Conservation (phyloP, 2,329 filamentous ascomycete genomes). For the Bertia moriformis region DNA sequence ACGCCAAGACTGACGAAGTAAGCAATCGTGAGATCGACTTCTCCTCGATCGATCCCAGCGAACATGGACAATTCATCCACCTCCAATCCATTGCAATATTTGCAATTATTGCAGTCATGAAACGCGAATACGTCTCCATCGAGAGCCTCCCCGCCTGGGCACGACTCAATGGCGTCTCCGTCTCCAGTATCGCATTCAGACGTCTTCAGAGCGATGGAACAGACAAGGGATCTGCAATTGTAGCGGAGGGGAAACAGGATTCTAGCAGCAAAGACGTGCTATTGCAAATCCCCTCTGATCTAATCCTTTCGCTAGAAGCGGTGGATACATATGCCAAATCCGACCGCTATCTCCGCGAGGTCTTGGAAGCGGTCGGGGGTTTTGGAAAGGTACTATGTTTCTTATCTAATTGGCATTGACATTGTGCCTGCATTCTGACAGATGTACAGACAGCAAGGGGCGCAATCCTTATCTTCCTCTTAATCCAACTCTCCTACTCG, state of each 20-base stretch:
- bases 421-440: neutral
- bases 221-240: constrained; percentile 23
- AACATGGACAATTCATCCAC: too few relatives aligned
- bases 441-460: constrained; percentile 38
- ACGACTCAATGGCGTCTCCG: constrained; percentile 32
- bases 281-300: constrained; percentile 3
- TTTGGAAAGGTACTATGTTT: constrained; percentile 23
- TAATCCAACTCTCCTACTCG: constrained; percentile 38
- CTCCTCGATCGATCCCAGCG: too few relatives aligned
- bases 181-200: constrained; percentile 31
- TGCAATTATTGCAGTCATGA: neutral
- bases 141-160: constrained; percentile 36
- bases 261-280: neutral
- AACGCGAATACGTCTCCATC: constrained; percentile 17
- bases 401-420: constrained; percentile 2
- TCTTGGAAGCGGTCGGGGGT: constrained; percentile 38
- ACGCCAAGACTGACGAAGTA: too few relatives aligned
- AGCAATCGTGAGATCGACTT: too few relatives aligned
- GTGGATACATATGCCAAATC: constrained; percentile 38
- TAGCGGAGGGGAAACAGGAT: constrained; percentile 10
- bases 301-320: constrained; percentile 38
- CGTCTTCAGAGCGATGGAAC: constrained; percentile 17
- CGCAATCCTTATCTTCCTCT: constrained; percentile 44
- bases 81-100: too few relatives aligned
- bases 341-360: constrained; percentile 35